These are phyloP conservation scores for Lachnellula arida DNA, from an alignment of 2,329 filamentous ascomycete species.

Conservation along the genomic window DNA sequence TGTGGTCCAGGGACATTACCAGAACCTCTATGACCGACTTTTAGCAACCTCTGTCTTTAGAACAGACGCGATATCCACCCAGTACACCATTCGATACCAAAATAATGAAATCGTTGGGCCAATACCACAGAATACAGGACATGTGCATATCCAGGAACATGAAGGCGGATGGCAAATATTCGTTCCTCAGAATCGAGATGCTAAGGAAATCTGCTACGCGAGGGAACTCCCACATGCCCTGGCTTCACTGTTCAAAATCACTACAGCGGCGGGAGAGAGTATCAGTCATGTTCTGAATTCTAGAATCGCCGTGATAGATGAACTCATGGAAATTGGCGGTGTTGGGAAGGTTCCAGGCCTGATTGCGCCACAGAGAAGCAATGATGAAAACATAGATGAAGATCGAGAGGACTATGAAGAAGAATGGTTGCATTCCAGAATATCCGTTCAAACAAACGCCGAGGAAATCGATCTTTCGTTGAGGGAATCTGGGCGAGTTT, in stretches of 20 bases:
- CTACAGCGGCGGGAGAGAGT: slow-evolving; percentile 3
- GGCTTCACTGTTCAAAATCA: slow-evolving; percentile 6
- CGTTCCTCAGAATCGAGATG: slow-evolving; percentile 6
- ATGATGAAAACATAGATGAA: background rate
- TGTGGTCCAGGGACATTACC: background rate
- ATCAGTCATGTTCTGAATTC: slow-evolving; percentile 5
- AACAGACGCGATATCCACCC: slow-evolving; percentile 6
- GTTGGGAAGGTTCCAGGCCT: slow-evolving; percentile 5
- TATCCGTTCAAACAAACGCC: background rate
- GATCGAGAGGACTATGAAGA: background rate
- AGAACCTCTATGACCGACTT: slow-evolving; percentile 2
- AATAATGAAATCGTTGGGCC: background rate
- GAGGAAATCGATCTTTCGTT: background rate
- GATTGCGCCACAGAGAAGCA: background rate
- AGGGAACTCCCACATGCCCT: slow-evolving; percentile 6
- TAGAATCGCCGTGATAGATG: slow-evolving; percentile 4
- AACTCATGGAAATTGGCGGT: slow-evolving; percentile 7
- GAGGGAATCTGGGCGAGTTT: too few relatives aligned
- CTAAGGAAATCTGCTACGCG: slow-evolving; percentile 5
- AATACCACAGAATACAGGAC: background rate
- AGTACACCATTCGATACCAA: slow-evolving; percentile 2
- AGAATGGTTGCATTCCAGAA: background rate
- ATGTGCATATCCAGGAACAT: slow-evolving; percentile 9
- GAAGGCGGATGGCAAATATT: slow-evolving; percentile 6
- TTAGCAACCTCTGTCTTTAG: background rate